Base-by-base conservation (phyloP, 1,139 yeast genomes). In the Eremothecium cymbalariae region DNA sequence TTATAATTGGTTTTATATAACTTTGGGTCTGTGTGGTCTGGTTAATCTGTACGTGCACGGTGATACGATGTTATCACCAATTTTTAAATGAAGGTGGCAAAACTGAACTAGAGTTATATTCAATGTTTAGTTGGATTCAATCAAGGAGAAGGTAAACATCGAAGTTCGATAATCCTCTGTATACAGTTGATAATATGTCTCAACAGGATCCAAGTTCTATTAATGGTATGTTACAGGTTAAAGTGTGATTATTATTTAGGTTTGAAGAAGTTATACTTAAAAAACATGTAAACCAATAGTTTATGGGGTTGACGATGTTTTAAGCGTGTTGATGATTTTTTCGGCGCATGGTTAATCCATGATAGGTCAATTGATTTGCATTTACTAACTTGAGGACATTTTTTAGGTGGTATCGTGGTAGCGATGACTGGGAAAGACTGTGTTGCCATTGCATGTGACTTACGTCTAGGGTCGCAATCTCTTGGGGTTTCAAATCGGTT, bases 371-470 rank as follows among this genome's bases (percentile, higher is more conserved):
- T 7, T 15, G 21, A 8, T 20, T 4, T 8, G n/a, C 6, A 5
- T 29, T 13, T 35, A 17, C 37, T 34, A 35, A 35, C 38, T 6
- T 16, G 23, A 13, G n/a, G n/a, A 18, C 9, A 20, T 11, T 9
- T 27, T 22, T 33, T 44, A 71, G 81, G 95, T 62, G 98, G 99
- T 63, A 73, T 95, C 41, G 95, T 95, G 41, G 94, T 93, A 26
- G 98, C 98, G 47, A 93, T 93, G 99, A 80, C 81, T 17, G 99
- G 99, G 49, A 88, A 93, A 58, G 96, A 86, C 51, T 93, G 99
- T 65, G 86, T 93, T 41, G 98, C 98, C 31, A 88, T 93, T 52
- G 99, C 97, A 11, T 79, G 93, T 52, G 99, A 93, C 63, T 68
- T 90, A 54, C 77, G 98, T 54, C 69, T 93, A 45, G 99, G 99